Conservation (phyloP, 2,329 filamentous ascomycete genomes). For the Microascus cirrosus region DNA sequence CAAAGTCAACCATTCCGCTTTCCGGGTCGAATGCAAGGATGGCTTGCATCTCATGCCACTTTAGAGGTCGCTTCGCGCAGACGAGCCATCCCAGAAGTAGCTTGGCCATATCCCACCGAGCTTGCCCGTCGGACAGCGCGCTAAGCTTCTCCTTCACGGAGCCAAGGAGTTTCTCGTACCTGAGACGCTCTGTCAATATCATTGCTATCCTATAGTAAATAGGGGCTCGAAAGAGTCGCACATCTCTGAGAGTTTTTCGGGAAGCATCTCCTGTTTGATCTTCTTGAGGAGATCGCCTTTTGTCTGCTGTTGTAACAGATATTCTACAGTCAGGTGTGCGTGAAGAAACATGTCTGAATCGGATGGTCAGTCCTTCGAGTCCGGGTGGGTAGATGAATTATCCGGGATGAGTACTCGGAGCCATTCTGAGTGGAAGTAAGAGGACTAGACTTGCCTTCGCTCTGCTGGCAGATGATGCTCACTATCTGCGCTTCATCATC, state of each 20-base stretch:
- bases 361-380: neutral
- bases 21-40: slow-evolving; percentile 15
- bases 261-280: neutral
- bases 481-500: neutral
- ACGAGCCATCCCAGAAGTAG: slow-evolving; percentile 26
- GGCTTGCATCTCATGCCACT: slow-evolving; percentile 27
- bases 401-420: neutral
- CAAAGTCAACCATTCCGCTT: slow-evolving; percentile 10
- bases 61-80: slow-evolving; percentile 24
- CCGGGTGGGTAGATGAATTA: no score
- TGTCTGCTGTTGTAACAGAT: slow-evolving; percentile 13
- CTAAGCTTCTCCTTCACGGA: neutral
- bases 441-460: neutral
- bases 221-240: slow-evolving; percentile 4
- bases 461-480: neutral
- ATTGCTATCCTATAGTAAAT: no score
- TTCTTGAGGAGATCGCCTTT: slow-evolving; percentile 6
- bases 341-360: slow-evolving; percentile 19
- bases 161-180: slow-evolving; percentile 17
- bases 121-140: neutral
- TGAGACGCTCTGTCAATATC: slow-evolving; percentile 4
- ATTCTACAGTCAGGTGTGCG: slow-evolving; percentile 16
- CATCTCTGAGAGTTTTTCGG: slow-evolving; percentile 6
- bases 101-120: slow-evolving; percentile 13
- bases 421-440: neutral